A percentile compares a stretch with the other conserved stretches of the same genome.
Conservation (phyloP, 2,329 filamentous ascomycete species). For the Rachicladosporium sp. region DNA sequence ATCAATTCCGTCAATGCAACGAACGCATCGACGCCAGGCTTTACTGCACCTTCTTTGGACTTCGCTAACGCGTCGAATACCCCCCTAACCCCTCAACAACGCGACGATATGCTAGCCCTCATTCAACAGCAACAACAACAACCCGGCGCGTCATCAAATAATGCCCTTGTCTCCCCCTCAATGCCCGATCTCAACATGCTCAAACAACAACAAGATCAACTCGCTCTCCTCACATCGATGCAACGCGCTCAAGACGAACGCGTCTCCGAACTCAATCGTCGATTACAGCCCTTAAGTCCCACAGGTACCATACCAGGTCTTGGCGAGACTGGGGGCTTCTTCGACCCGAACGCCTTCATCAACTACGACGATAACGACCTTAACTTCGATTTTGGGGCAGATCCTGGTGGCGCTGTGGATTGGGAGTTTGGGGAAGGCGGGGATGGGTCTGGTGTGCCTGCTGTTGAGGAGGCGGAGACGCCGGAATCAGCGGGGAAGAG, state of each 20-base stretch:
- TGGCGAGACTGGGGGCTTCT: constrained; percentile 17
- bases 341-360: constrained; percentile 48
- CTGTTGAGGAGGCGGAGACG: too few species aligned
- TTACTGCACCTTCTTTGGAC: constrained; percentile 29
- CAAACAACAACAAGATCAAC: constrained; percentile 57
- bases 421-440: constrained; percentile 9
- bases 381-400: constrained; percentile 17
- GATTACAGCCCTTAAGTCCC: constrained; percentile 69
- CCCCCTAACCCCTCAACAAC: constrained; percentile 35
- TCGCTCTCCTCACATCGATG: constrained; percentile 66
- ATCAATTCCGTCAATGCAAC: constrained; percentile 35
- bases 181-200: constrained; percentile 51
- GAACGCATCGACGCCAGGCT: constrained; percentile 21
- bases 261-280: constrained; percentile 60
- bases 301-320: constrained; percentile 67
- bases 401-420: constrained; percentile 4
- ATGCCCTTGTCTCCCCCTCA: constrained; percentile 44
- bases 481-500: too few species aligned
- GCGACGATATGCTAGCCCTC: constrained; percentile 34
- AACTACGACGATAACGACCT: constrained; percentile 38
- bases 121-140: constrained; percentile 7
- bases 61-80: constrained; percentile 23
- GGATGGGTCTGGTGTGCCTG: too few species aligned
- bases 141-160: constrained; percentile 32
- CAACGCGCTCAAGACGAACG: constrained; percentile 68